Conservation (phyloP, 208 protist species). For the Borovskyia barvae region DNA sequence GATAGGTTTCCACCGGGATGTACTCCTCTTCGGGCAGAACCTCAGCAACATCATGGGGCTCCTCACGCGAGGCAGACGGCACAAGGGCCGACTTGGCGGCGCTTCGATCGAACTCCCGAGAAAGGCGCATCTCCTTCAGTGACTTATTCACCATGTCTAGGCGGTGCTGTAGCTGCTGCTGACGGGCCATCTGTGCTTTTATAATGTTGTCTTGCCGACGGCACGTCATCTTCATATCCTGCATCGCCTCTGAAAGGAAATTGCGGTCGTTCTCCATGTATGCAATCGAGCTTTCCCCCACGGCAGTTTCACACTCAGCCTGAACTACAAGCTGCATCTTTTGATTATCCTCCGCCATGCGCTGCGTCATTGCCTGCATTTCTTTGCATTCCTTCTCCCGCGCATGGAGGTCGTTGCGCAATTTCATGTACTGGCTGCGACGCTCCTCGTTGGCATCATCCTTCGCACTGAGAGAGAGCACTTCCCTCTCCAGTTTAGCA, state of each 20-base stretch:
- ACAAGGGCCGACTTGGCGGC: constrained; percentile 72
- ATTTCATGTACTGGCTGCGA: constrained; percentile 44
- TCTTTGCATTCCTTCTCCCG: constrained; percentile 67
- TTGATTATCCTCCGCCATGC: constrained; percentile 37
- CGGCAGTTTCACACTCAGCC: constrained; percentile 39
- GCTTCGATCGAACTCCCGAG: constrained; percentile 76
- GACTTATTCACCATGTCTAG: constrained; percentile 72
- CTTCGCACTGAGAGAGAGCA: constrained; percentile 47
- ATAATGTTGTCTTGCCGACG: constrained; percentile 78
- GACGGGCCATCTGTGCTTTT: constrained; percentile 74
- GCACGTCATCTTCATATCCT: constrained; percentile 59
- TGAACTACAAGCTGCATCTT: constrained; percentile 33
- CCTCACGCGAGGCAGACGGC: constrained; percentile 65
- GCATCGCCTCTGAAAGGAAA: constrained; percentile 67
- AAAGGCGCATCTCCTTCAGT: constrained; percentile 78
- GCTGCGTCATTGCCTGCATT: constrained; percentile 49
- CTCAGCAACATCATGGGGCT: constrained; percentile 71
- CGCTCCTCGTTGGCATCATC: constrained; percentile 42
- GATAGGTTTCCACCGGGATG: constrained; percentile 84
- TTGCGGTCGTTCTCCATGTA: constrained; percentile 78
- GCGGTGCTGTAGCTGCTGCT: constrained; percentile 81
- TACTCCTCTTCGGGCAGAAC: constrained; percentile 78
- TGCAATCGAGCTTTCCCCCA: constrained; percentile 49
- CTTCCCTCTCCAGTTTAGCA: constrained; percentile 66
- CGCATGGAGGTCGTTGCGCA: constrained; percentile 76